Evolutionary conservation across 208 protist species (phyloP).

Genomic region (Leishmania mexicana): DNA sequence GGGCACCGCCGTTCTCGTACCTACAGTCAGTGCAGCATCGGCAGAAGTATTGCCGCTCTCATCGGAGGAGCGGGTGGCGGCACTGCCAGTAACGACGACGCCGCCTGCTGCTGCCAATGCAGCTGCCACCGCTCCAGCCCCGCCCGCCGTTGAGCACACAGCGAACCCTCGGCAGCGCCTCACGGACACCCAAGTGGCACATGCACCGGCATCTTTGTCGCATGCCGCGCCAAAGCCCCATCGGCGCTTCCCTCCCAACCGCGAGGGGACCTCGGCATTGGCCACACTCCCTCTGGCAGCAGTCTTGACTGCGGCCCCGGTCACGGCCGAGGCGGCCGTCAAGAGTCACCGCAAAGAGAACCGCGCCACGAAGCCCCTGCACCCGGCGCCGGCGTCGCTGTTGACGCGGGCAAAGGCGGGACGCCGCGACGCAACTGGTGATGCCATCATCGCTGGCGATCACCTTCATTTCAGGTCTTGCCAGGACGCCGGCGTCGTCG

Average conservation of each 20-base stretch:
- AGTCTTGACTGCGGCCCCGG: slow-evolving; percentile 1
- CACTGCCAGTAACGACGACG: background rate
- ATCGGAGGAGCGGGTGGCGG: slow-evolving; percentile 10
- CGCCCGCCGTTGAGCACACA: slow-evolving; percentile 17
- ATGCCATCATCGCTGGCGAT: background rate
- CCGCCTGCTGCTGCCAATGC: background rate
- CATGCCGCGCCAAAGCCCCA: background rate
- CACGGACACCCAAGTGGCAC: background rate
- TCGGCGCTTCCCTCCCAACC: background rate
- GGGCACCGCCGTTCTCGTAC: background rate
- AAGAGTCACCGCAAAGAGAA: slow-evolving; percentile 1
- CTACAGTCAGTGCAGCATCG: background rate
- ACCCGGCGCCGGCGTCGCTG: background rate
- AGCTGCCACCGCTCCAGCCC: slow-evolving; percentile 3
- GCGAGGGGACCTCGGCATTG: background rate
- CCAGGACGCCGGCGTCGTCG: background rate
- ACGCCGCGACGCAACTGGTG: background rate
- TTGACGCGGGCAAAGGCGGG: background rate
- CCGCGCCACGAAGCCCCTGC: background rate
- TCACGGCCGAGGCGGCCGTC: slow-evolving; percentile 5
- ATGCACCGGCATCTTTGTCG: background rate
- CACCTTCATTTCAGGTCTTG: background rate
- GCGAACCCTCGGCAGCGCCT: slow-evolving; percentile 30
- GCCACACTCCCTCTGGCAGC: background rate
- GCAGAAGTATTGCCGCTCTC: slow-evolving; percentile 5